A percentile compares a stretch with the other conserved stretches of the same genome.
phyloP scores from a whole-genome alignment of 176 grass and related monocot species.

The Raddia guianensis region DNA sequence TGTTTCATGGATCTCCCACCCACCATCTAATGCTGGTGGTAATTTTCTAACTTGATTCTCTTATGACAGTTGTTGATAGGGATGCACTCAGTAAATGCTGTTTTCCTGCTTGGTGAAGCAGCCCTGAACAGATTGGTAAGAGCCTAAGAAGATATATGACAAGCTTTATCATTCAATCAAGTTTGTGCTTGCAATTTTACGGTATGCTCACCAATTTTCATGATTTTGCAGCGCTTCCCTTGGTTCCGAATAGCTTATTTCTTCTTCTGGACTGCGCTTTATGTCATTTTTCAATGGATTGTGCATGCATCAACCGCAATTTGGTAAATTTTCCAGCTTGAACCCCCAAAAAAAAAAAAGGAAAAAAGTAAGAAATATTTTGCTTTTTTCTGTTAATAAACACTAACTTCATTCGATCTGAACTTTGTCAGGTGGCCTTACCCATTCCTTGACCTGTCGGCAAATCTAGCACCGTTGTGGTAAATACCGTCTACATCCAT shows the following conservation, averaged over 20 bases:
- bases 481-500: conserved; percentile 42
- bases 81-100: conserved; percentile 92
- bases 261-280: conserved; percentile 69
- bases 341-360: too few species aligned
- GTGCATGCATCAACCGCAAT: conserved; percentile 64
- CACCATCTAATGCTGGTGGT: not conserved
- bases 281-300: conserved; percentile 86
- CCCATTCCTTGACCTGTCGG: conserved; percentile 81
- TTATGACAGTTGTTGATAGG: conserved; percentile 68
- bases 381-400: not conserved
- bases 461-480: conserved; percentile 66
- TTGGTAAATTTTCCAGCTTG: conserved; percentile 43
- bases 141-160: not conserved
- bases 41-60: not conserved
- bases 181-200: not conserved
- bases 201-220: not conserved
- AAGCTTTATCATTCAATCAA: not conserved
- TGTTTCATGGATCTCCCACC: not conserved
- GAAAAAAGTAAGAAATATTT: too few species aligned
- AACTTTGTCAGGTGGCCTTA: conserved; percentile 85
- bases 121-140: conserved; percentile 86
- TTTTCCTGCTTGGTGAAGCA: conserved; percentile 84
- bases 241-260: conserved; percentile 95
- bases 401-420: not conserved
- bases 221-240: conserved; percentile 62